Evolutionary conservation across 179 eudicot species (phyloP), one percentile per base, ranked within the genome.

Genomic region (Beta corolliflora): DNA sequence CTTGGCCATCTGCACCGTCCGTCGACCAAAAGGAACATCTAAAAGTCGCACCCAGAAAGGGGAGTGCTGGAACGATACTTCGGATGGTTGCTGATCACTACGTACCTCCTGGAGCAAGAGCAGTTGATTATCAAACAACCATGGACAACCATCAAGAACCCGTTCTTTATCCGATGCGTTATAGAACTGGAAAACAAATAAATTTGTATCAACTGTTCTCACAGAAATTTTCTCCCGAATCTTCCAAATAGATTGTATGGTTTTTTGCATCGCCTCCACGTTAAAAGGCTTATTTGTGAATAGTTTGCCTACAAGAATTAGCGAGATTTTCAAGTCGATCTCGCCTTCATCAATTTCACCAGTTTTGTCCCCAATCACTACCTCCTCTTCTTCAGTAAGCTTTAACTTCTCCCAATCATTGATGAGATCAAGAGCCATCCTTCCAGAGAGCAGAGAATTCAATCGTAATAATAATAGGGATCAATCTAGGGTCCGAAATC

Each of bases 121-220:
- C 0, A 45, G 29, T 13, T 15, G 53, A 0, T 48, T 63, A 52
- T 77, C 80, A 16, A 77, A 77, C 2, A 46, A 65, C 80, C 73
- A 77, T 0, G 73, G 63, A 3, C 80, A 46, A 0, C 41, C 73
- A 0, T 77, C 63, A 8, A 77, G 0, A 1, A 66, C 73, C 0
- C 36, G 2, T 14, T 25, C 14, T 14, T 53, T 77, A 4, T 77
- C 63, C 0, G 50, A 5, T 29, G 9, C 31, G 4, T 1, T 5
- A 5, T 52, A 66, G 4, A 77, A 77, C 54, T 50, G 80, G 7
- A 77, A 78, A 0, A 66, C 64, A 31, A 65, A 78, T 0, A 78
- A 46, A 18, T 78, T 78, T 0, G 16, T 7, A 1, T 66, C 74
- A 3, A 69, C 18, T 2, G 29, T 64, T 7, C 36, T 2, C 5